A percentile compares a stretch with the other conserved stretches of the same genome.
These are phyloP conservation scores for Silybum marianum DNA, from an alignment of 129 eudicot species.

Conservation along the genomic window DNA sequence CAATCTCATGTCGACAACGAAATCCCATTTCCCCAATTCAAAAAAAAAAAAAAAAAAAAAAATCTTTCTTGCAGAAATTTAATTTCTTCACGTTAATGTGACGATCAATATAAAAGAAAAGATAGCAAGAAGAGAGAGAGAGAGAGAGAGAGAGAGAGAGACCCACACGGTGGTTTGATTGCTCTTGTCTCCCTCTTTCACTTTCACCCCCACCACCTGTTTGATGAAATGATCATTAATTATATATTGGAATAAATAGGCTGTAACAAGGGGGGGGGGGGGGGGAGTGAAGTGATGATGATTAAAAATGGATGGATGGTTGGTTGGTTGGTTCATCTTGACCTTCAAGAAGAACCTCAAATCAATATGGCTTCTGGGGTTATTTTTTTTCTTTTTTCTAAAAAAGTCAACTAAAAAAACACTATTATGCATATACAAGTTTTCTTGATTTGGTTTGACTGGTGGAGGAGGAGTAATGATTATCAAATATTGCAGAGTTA, in stretches of 20 bases:
- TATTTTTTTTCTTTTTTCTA: not conserved
- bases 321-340: not conserved
- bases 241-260: not conserved
- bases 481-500: not conserved
- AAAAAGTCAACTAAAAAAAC: conserved; percentile 26
- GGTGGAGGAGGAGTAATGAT: not conserved
- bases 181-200: conserved; percentile 12
- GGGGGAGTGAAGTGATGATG: no score
- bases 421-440: not conserved
- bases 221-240: conserved; percentile 18
- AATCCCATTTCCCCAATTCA: conserved; percentile 23
- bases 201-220: conserved; percentile 15
- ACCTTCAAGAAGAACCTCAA: not conserved
- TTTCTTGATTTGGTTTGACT: conserved; percentile 22
- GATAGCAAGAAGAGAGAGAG: not conserved
- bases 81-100: conserved; percentile 21
- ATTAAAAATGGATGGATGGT: not conserved
- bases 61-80: not conserved
- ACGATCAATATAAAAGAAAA: not conserved
- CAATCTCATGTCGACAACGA: conserved; percentile 27
- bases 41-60: not conserved
- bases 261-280: not conserved
- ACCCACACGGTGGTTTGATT: conserved; percentile 20
- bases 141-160: not conserved
- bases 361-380: not conserved